Conservation (phyloP, 306 rosid genomes). For the Purshia tridentata region DNA sequence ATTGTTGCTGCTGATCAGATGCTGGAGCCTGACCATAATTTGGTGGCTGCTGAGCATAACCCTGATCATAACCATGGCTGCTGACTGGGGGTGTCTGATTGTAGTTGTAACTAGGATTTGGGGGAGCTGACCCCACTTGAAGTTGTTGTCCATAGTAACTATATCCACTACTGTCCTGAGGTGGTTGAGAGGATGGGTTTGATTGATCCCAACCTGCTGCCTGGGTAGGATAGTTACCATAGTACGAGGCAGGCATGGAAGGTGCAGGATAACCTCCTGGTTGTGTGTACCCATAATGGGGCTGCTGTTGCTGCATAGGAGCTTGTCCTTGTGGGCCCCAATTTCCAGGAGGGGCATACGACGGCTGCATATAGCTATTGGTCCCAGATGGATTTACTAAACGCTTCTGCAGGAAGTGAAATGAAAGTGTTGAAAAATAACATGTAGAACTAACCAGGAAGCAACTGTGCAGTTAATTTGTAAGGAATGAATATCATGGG, state of each 20-base stretch:
- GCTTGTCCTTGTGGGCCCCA: slow-evolving; percentile 43
- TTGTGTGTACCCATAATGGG: slow-evolving; percentile 45
- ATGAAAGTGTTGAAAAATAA: not conserved
- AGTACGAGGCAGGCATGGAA: slow-evolving; percentile 35
- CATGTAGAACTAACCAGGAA: not conserved
- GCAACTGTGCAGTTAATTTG: not conserved
- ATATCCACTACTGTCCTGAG: slow-evolving; percentile 43
- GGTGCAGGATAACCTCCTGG: slow-evolving; percentile 37
- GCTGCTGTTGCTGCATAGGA: slow-evolving; percentile 36
- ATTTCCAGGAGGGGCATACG: slow-evolving; percentile 34
- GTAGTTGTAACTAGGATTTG: slow-evolving; percentile 25
- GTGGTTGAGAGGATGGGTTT: slow-evolving; percentile 32
- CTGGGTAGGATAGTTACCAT: slow-evolving; percentile 41
- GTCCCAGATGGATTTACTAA: slow-evolving; percentile 35
- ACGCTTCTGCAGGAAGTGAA: slow-evolving; percentile 43
- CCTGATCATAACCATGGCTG: slow-evolving; percentile 39
- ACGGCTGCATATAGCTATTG: slow-evolving; percentile 37
- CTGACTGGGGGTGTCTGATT: slow-evolving; percentile 22
- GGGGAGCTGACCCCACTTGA: slow-evolving; percentile 35
- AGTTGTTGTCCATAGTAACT: slow-evolving; percentile 43
- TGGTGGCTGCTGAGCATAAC: slow-evolving; percentile 42
- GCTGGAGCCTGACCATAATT: slow-evolving; percentile 34
- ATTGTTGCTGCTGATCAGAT: slow-evolving; percentile 29
- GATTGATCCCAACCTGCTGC: slow-evolving; percentile 47
- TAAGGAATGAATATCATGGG: not conserved